These are phyloP conservation scores for Lentinula boryana DNA, from an alignment of 768 basidiomycete species.

Conservation along the genomic window DNA sequence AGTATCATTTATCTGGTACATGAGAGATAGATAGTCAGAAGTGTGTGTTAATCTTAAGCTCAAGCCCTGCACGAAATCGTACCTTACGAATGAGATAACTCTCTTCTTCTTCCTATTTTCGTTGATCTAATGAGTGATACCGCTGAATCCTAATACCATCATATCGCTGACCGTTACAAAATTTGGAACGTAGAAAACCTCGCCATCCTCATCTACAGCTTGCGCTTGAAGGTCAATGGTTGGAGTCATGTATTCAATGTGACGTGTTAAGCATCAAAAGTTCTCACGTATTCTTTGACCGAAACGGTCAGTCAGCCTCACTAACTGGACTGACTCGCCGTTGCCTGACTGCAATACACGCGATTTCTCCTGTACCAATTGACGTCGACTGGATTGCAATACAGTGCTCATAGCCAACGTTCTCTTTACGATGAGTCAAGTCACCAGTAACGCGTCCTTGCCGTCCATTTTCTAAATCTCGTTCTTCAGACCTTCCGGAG, in stretches of 20 bases:
- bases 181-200: constrained; percentile 67
- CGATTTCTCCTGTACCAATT: too few species aligned
- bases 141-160: not conserved
- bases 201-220: constrained; percentile 21
- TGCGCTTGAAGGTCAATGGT: not conserved
- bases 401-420: too few species aligned
- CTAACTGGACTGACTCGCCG: too few species aligned
- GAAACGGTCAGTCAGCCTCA: too few species aligned
- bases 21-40: not conserved
- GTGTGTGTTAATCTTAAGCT: not conserved
- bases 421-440: too few species aligned
- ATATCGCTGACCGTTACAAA: constrained; percentile 49
- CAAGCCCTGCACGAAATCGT: constrained; percentile 16
- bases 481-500: too few species aligned
- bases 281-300: too few species aligned
- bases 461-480: too few species aligned
- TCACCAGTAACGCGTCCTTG: too few species aligned
- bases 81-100: constrained; percentile 71
- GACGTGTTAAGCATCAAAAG: too few species aligned
- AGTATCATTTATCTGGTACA: constrained; percentile 61
- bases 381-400: too few species aligned
- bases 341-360: too few species aligned
- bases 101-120: constrained; percentile 59
- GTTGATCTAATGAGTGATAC: not conserved
- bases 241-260: not conserved